Evolutionary conservation across 345 rosid genomes (phyloP).

Genomic region (Populus nigra): DNA sequence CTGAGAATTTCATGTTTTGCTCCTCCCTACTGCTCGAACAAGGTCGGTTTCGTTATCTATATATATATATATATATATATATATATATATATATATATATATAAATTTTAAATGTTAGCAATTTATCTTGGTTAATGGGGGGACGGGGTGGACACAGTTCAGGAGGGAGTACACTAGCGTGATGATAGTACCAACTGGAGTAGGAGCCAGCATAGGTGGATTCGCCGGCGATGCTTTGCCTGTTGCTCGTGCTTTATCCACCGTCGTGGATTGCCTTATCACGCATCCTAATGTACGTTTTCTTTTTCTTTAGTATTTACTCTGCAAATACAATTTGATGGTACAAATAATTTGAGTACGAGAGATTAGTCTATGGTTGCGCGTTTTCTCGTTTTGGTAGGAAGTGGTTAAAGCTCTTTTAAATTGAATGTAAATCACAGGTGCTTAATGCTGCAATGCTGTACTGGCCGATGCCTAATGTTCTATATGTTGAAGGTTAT

Average conservation of each 20-base stretch:
- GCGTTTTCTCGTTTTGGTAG: too few species aligned
- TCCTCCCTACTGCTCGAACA: slow-evolving; percentile 15
- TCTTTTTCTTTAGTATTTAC: not conserved
- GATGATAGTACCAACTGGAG: slow-evolving; percentile 62
- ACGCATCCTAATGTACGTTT: slow-evolving; percentile 52
- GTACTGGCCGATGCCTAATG: slow-evolving; percentile 61
- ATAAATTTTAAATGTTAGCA: not conserved
- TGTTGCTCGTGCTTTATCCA: slow-evolving; percentile 52
- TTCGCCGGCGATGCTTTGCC: slow-evolving; percentile 67
- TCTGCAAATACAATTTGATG: not conserved
- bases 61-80: not conserved
- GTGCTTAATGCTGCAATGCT: slow-evolving; percentile 71
- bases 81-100: not conserved
- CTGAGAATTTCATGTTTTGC: slow-evolving; percentile 22
- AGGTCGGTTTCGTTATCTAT: slow-evolving; percentile 22
- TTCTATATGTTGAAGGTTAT: slow-evolving; percentile 60
- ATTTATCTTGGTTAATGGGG: not conserved
- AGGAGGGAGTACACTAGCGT: slow-evolving; percentile 59
- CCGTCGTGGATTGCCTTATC: slow-evolving; percentile 65
- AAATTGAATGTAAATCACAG: slow-evolving; percentile 18
- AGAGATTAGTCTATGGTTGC: too few species aligned
- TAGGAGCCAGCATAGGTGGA: slow-evolving; percentile 60
- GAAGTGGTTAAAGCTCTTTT: too few species aligned
- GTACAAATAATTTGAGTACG: too few species aligned
- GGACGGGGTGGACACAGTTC: slow-evolving; percentile 27